phyloP scores from a whole-genome alignment of 805 yeast species.

The Candida quercuum region DNA sequence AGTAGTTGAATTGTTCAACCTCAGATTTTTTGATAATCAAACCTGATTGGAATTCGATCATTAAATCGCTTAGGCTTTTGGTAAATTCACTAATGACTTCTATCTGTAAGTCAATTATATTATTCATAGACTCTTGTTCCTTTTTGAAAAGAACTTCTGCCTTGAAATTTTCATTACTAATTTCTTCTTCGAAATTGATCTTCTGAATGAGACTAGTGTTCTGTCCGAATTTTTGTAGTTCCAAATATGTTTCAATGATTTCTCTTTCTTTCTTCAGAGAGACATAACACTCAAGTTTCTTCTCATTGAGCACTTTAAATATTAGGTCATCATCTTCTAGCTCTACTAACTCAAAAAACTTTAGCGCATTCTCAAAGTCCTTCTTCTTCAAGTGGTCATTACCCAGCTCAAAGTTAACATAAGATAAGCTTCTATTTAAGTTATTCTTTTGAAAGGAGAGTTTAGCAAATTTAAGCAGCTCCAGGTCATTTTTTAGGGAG shows the following conservation, averaged over 20 bases:
- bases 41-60: too few relatives aligned
- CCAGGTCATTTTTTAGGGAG: too few relatives aligned
- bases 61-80: too few relatives aligned
- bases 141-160: conserved; percentile 19
- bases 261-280: too few relatives aligned
- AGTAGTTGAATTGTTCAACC: too few relatives aligned
- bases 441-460: conserved; percentile 31
- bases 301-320: too few relatives aligned
- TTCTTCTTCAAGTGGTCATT: conserved; percentile 33
- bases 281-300: too few relatives aligned
- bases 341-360: conserved; percentile 34
- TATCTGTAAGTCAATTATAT: conserved; percentile 26
- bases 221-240: too few relatives aligned
- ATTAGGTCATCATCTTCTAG: conserved; percentile 9
- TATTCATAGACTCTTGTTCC: conserved; percentile 14
- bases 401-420: conserved; percentile 45
- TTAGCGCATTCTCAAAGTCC: conserved; percentile 37
- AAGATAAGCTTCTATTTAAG: conserved; percentile 35
- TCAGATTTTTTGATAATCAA: conserved; percentile 12
- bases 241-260: too few relatives aligned
- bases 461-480: too few relatives aligned
- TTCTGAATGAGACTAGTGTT: too few relatives aligned
- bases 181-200: conserved; percentile 22
- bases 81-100: conserved; percentile 3
- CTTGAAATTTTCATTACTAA: conserved; percentile 19